Conservation (phyloP, 352 stramenopile genomes). For the Blastocystis sp. region DNA sequence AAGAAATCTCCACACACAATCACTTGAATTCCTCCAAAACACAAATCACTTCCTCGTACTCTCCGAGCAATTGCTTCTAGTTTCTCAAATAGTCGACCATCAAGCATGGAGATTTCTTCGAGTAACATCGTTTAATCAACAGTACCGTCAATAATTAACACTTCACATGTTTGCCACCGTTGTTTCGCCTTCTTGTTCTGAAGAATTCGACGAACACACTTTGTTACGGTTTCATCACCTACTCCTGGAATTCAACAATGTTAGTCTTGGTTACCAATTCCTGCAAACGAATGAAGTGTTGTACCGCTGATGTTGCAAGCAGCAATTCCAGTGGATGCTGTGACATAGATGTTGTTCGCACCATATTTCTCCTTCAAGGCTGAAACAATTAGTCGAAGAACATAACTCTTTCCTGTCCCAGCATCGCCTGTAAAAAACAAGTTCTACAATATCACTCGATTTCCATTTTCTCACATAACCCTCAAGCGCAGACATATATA, state of each 20-base stretch:
- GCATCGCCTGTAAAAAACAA: conserved; percentile 79
- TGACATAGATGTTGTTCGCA: conserved; percentile 72
- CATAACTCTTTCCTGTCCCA: conserved; percentile 76
- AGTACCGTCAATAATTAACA: conserved; percentile 78
- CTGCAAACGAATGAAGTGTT: conserved; percentile 83
- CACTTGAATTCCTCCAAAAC: conserved; percentile 86
- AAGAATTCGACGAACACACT: conserved; percentile 64
- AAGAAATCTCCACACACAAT: conserved; percentile 88
- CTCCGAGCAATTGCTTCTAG: conserved; percentile 75
- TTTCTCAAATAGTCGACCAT: conserved; percentile 76
- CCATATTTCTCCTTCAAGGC: conserved; percentile 40
- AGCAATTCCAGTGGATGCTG: conserved; percentile 75
- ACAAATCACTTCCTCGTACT: conserved; percentile 67
- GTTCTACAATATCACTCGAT: conserved; percentile 66
- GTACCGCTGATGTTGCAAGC: conserved; percentile 73
- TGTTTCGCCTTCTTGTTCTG: conserved; percentile 66
- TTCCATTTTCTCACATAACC: neutral
- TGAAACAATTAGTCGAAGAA: conserved; percentile 71
- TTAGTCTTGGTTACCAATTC: conserved; percentile 67
- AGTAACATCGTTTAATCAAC: neutral
- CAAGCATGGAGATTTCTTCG: conserved; percentile 81
- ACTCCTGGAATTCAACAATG: conserved; percentile 58
- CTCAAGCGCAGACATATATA: conserved; percentile 33
- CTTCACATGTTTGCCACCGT: conserved; percentile 66
- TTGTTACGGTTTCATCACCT: conserved; percentile 64